These are phyloP conservation scores for Isatis tinctoria DNA, from an alignment of 345 rosid species.

Conservation along the genomic window DNA sequence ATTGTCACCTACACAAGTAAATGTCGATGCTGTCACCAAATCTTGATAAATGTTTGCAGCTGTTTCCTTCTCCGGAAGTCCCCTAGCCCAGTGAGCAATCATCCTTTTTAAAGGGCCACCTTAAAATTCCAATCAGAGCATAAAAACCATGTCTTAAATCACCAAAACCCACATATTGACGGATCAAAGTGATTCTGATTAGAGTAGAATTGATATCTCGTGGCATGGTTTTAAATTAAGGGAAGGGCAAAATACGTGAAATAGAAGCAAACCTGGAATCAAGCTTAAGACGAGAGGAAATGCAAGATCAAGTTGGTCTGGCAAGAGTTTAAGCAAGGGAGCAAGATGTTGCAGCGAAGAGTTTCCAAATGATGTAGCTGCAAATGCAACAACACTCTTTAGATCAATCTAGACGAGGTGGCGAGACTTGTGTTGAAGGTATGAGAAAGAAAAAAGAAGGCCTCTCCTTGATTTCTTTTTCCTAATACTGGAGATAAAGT, in stretches of 20 bases:
- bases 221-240: neutral
- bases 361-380: constrained; percentile 72
- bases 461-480: neutral
- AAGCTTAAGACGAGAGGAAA: constrained; percentile 20
- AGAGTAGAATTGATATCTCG: neutral
- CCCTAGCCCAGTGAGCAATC: constrained; percentile 44
- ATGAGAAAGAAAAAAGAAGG: neutral
- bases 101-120: constrained; percentile 49
- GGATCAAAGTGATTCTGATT: neutral
- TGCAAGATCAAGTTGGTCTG: constrained; percentile 30
- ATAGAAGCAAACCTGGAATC: constrained; percentile 27
- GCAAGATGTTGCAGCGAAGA: constrained; percentile 54
- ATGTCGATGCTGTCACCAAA: constrained; percentile 40
- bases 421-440: constrained; percentile 7
- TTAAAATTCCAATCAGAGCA: constrained; percentile 22
- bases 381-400: constrained; percentile 19
- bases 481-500: neutral
- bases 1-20: constrained; percentile 44
- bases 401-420: neutral
- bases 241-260: neutral
- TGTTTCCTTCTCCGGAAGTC: constrained; percentile 48
- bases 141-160: constrained; percentile 11
- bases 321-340: constrained; percentile 52
- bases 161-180: constrained; percentile 11
- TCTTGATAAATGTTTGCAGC: constrained; percentile 44